Evolutionary conservation across 148 eudicot species (phyloP).

Genomic region (Camellia japonica): DNA sequence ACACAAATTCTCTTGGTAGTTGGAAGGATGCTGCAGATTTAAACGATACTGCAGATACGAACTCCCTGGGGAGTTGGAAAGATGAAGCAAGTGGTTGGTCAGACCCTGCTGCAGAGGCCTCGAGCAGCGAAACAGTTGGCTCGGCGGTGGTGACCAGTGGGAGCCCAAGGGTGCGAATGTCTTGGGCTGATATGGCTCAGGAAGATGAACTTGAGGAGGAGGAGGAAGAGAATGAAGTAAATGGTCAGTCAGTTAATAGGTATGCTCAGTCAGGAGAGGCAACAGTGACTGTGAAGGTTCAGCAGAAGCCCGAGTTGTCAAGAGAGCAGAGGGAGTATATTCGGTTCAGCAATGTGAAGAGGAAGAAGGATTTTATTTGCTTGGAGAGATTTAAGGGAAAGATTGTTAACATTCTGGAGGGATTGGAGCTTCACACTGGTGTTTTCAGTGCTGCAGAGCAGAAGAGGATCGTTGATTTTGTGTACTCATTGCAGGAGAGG

Average conservation of each 20-base stretch:
- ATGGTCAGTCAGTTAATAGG: slow-evolving; percentile 20
- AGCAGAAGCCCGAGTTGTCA: slow-evolving; percentile 48
- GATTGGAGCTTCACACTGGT: slow-evolving; percentile 85
- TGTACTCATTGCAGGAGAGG: slow-evolving; percentile 58
- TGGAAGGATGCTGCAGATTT: slow-evolving; percentile 45
- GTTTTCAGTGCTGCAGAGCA: slow-evolving; percentile 92
- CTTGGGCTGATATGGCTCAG: slow-evolving; percentile 95
- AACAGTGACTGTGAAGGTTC: slow-evolving; percentile 20
- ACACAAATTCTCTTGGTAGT: slow-evolving; percentile 54
- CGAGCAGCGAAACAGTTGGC: slow-evolving; percentile 24
- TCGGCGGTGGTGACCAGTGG: slow-evolving; percentile 16
- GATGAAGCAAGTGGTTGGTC: slow-evolving; percentile 41
- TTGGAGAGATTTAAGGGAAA: slow-evolving; percentile 72
- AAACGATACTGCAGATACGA: slow-evolving; percentile 35
- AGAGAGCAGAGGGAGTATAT: slow-evolving; percentile 79
- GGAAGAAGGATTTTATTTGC: slow-evolving; percentile 77
- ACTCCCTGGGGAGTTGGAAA: slow-evolving; percentile 52
- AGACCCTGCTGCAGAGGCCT: slow-evolving; percentile 26
- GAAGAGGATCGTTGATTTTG: slow-evolving; percentile 67
- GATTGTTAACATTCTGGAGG: slow-evolving; percentile 66
- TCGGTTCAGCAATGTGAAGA: slow-evolving; percentile 56
- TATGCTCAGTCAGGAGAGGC: slow-evolving; percentile 30
- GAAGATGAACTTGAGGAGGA: slow-evolving; percentile 80
- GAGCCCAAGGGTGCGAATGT: slow-evolving; percentile 44
- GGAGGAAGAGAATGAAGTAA: slow-evolving; percentile 54